Evolutionary conservation across 1,139 yeast genomes (phyloP).

Genomic region (Diutina pseudorugosa): DNA sequence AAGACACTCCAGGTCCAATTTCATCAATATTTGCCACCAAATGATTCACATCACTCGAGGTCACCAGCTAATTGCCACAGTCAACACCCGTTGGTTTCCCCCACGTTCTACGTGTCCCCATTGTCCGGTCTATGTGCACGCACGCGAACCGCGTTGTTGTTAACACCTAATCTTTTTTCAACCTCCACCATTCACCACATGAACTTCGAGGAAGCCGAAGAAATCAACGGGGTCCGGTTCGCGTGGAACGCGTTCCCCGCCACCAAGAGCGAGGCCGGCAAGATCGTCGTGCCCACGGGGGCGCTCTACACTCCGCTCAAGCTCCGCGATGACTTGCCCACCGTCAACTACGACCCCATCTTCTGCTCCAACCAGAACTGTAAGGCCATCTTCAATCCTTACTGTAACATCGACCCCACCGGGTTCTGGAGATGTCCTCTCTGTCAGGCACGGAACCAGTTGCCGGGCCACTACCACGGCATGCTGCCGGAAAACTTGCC

Average conservation of each 20-base stretch:
- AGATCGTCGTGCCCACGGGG: conserved; percentile 91
- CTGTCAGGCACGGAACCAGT: conserved; percentile 72
- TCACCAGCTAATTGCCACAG: no score
- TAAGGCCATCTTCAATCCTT: conserved; percentile 81
- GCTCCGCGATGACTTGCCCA: conserved; percentile 63
- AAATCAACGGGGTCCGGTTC: conserved; percentile 36
- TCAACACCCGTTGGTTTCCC: background rate
- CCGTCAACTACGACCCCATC: conserved; percentile 85
- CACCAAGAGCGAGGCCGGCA: conserved; percentile 80
- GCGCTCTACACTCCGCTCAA: conserved; percentile 89
- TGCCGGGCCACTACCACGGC: conserved; percentile 84
- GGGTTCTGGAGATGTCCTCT: conserved; percentile 87
- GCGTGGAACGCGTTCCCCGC: conserved; percentile 57
- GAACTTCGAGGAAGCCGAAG: conserved; percentile 41
- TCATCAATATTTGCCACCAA: no score
- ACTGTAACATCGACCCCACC: conserved; percentile 71
- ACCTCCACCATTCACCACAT: conserved; percentile 10
- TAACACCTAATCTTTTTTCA: conserved; percentile 2
- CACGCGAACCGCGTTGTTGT: conserved; percentile 2
- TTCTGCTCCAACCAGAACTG: conserved; percentile 72
- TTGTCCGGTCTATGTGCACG: background rate
- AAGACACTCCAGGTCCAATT: no score
- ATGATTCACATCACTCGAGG: no score
- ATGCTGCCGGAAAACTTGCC: conserved; percentile 79
- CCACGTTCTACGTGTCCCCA: background rate